Base-by-base conservation (phyloP, 169 alveolate genomes). In the Plasmodium berghei region DNA sequence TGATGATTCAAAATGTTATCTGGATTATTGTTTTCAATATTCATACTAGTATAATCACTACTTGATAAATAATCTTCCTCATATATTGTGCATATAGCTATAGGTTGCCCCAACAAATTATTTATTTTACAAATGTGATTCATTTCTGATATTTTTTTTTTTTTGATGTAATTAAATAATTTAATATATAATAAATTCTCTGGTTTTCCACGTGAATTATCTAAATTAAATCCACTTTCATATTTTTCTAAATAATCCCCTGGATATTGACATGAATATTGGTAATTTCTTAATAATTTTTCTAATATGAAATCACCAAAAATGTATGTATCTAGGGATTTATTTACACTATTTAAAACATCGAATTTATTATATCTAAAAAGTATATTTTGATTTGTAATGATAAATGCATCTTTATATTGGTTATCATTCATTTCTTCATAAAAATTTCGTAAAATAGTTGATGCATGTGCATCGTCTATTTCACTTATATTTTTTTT, bases 81-180 rank as follows among this genome's bases (percentile, higher is more conserved):
- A n/a, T 20, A 58, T 64, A 77, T 48, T n/a, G 90, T 83, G 42
- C 83, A 70, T 55, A 83, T 70, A 42, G 90, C 90, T 67, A 83
- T 69, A n/a, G 90, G 90, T 52, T 83, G 90, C 22, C 90, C 90
- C 42, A 83, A 62, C 58, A 83, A 58, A 70, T 83, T 83, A 49
- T 83, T 83, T 34, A 83, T 67, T 48, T 83, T 83, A 12, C 86
- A 69, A 40, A 83, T 83, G 12, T 83, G 67, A 67, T 54, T 69
- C 90, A 83, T 83, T 83, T 83, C 90, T 45, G 70, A 49, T 83
- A 83, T 83, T 59, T 83, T 83, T 28, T 83, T 83, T 56, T 62
- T 83, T 42, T 83, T 83, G 42, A 83, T 83, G 45, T 69, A 83
- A 34, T 83, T 66, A 69, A 83, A 83, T 62, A 83, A 69, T 69